Base-by-base conservation (phyloP, 164 flowering plant genomes). In the Vitis rotundifolia region DNA sequence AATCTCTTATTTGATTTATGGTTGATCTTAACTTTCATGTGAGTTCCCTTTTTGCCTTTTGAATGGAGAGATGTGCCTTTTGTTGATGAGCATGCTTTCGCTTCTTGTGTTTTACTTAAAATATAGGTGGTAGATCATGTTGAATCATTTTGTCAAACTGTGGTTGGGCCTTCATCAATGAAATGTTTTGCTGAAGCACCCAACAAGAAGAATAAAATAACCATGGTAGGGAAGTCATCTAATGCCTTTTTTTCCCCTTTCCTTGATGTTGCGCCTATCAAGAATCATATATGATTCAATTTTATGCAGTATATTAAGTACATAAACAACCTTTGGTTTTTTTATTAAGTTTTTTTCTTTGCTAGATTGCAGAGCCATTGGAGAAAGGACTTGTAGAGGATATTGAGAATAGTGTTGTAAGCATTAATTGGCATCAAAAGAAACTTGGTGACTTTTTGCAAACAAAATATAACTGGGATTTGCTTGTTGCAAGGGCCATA, bases 111-210 rank as follows among this genome's bases (percentile, higher is more conserved):
- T 66, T 60, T 37, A 10, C 29, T 49, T 18, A 2, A 50, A n/a
- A 51, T 81, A 47, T 81, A 96, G 99, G 99, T 96, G 48, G 99
- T 98, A 52, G 99, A 96, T 85, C 99, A 97, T 18, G 99, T 96
- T 64, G 99, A 92, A 60, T 87, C 99, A 56, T 96, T 96, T 68
- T 96, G 98, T 86, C 98, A 96, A 81, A 96, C 99, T 13, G 99
- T 96, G 72, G 97, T 92, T 83, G 99, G 92, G 77, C 83, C 98
- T 10, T 96, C 99, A 63, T 93, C 99, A 11, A 88, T 96, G 95
- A 96, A 92, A 78, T 93, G 99, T 76, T 96, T 92, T 89, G 99
- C 98, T 73, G 99, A 96, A 83, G 93, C 98, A 61, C 98, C 99
- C 18, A 93, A 96, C 86, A 92, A 90, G 78, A 93, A 91, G 84